Base-by-base conservation (phyloP, 768 basidiomycete genomes). In the Boletus huronensis region DNA sequence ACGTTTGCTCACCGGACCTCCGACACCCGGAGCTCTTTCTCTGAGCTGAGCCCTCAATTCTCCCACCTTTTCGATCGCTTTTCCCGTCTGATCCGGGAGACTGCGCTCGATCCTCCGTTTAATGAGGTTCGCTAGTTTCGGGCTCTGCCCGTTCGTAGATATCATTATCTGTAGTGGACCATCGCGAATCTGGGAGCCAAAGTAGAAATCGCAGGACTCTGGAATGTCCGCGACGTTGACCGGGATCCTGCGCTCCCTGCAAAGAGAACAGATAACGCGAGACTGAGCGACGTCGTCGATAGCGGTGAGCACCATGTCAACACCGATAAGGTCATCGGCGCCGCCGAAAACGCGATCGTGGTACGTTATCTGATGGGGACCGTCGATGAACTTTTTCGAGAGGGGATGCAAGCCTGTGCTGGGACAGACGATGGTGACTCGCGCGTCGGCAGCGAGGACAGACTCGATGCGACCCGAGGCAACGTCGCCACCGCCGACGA, bases 201-300 rank as follows among this genome's bases (percentile, higher is more conserved):
- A 99, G 77, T 95, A 98, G 67, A 99, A 99, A 72, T 99, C 96
- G 77, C 97, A 99, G 40, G 86, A 82, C 41, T 90, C 84, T 3
- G 97, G 97, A 55, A 98, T 88, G 74, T 99, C 96, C 36, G 97
- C 97, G 57, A 93, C 93, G 71, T 99, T 99, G 51, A 96, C 87
- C 7, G 94, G 93, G 47, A 98, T 87, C 44, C 77, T 80, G 50
- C 71, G 77, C 25, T 79, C 75, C 51, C 93, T 75, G 62, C 88
- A 89, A 62, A 86, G 74, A 9, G 77, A 64, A 64, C 82, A 88
- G 41, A 98, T 94, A n/a, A 77, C 66, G 50, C 81, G 81, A 25
- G 90, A 92, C 53, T 82, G 75, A 1, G 79, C 73, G 58, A 83
- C 82, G 70, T 95, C 86, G 72, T 96, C 93, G 42, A 97, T 83